Evolutionary conservation across 1,284 basidiomycete genomes (phyloP), one percentile per base, ranked within the genome.

Genomic region (Neolentinus lepideus): DNA sequence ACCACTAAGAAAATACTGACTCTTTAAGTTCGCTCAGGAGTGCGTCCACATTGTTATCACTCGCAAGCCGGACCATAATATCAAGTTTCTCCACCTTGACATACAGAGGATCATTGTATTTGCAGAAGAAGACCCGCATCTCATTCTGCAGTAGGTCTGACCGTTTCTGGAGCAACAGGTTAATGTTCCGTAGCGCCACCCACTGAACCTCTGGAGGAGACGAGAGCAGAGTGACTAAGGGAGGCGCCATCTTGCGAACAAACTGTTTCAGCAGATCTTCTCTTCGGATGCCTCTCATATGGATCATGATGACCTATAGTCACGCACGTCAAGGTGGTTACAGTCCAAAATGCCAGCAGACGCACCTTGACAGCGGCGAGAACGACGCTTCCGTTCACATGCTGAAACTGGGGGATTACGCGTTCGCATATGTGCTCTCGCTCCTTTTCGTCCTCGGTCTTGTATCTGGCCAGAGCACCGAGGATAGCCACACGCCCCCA

Each of bases 81-180:
- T 98, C 97, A 59, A 99, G 76, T 71, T 99, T 99, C 71, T 97
- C 96, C 53, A 98, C 83, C 74, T 99, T 99, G 71, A 98, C 94
- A 67, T 99, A 99, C 31, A 95, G 77, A 1, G 97, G 96, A 67
- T 99, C 97, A 69, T 98, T 99, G 76, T 99, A 99, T 71, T 99
- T 99, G 87, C 97, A 99, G 78, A 99, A 99, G 72, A 99, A 99
- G 24, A 99, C 95, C 57, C 94, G 86, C 86, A 99, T 94, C 72
- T 99, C 96, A 71, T 92, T 95, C 26, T 88, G 84, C 4, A 99
- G 81, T 55, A 98, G 80, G 57, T 95, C 90, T 0, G 92, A 78
- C 2, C 93, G 85, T 63, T 95, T 94, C 71, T 99, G 97, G 21
- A 98, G 83, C 52, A 99, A 83, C 51, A 99, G 83, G 65, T 98